Percentiles rank a stretch among this genome's conserved stretches.
Evolutionary conservation across 805 yeast species (phyloP).

Genomic region (Cephaloascus albidus): DNA sequence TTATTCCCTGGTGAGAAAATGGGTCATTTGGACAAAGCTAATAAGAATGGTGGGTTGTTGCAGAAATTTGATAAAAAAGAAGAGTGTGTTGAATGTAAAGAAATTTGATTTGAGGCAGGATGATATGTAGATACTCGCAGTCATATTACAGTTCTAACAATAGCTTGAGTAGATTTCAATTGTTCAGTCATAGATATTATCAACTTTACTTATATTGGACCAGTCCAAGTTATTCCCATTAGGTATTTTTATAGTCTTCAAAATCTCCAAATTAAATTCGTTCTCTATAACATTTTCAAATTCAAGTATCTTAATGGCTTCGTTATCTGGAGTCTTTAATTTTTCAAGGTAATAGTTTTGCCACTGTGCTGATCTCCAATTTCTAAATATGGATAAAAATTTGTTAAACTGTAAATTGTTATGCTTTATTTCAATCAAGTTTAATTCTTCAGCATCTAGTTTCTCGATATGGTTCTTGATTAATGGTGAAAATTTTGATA

Average conservation of each 20-base stretch:
- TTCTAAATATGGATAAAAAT: conserved; percentile 11
- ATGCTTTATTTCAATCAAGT: not conserved
- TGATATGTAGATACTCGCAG: no score
- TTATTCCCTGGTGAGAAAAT: conserved; percentile 44
- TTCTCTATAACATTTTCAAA: not conserved
- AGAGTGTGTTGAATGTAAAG: not conserved
- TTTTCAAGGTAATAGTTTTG: conserved; percentile 24
- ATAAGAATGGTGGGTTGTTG: not conserved
- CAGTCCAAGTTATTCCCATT: not conserved
- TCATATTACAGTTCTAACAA: no score
- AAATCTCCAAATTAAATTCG: not conserved
- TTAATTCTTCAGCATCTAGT: not conserved
- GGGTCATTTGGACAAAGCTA: conserved; percentile 51
- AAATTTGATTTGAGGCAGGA: no score
- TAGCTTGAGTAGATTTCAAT: no score
- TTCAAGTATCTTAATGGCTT: not conserved
- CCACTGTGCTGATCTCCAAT: conserved; percentile 38
- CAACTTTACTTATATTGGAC: not conserved
- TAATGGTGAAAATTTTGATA: not conserved
- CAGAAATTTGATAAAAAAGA: not conserved
- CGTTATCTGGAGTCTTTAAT: not conserved
- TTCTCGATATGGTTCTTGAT: not conserved
- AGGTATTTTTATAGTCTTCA: not conserved
- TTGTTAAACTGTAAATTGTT: not conserved
- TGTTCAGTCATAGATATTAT: not conserved